Evolutionary conservation across 768 basidiomycete species (phyloP), one percentile per base, ranked within the genome.

Genomic region (Auricularia cornea): DNA sequence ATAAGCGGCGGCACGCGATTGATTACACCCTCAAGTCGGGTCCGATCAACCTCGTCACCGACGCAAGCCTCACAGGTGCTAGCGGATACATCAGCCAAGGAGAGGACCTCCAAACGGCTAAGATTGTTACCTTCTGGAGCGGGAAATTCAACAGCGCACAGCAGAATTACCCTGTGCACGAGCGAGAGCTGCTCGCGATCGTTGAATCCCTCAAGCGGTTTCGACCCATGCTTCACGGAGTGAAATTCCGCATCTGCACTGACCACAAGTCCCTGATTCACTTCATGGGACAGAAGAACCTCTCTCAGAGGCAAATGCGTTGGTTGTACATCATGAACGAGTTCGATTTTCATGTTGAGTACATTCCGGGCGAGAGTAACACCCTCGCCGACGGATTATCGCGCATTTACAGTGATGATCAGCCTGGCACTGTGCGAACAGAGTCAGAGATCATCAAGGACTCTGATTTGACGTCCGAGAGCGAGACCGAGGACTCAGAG

Each of bases 171-270:
- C 75, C 75, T 0, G 69, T 72, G 0, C 78, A 79, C 61, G 71
- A 80, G 61, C 73, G 76, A 62, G 77, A 80, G 65, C 60, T 79
- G 0, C 62, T 78, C 0, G 75, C 76, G 0, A 76, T 81, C 18
- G 69, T 80, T 0, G 59, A 69, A 0, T 75, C 75, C 0, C 62
- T 70, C 4, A 65, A 70, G 62, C 70, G 71, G 26, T 78, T 67
- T 63, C 63, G 68, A 3, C 30, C 62, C 10, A 64, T 72, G 29
- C 62, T 73, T 0, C 51, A 71, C 6, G 72, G 74, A 1, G 60
- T 62, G 3, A 59, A 44, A 0, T 78, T 79, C 40, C 54, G 52
- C 0, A 74, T 74, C 67, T 30, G 69, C 1, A 78, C 74, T 0
- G 76, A 79, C 59, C 75, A 76, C 33, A 67, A 70, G 30, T 23